These are phyloP conservation scores for Penicillium occitanis DNA, from an alignment of 2,329 filamentous ascomycete genomes.

Conservation along the genomic window DNA sequence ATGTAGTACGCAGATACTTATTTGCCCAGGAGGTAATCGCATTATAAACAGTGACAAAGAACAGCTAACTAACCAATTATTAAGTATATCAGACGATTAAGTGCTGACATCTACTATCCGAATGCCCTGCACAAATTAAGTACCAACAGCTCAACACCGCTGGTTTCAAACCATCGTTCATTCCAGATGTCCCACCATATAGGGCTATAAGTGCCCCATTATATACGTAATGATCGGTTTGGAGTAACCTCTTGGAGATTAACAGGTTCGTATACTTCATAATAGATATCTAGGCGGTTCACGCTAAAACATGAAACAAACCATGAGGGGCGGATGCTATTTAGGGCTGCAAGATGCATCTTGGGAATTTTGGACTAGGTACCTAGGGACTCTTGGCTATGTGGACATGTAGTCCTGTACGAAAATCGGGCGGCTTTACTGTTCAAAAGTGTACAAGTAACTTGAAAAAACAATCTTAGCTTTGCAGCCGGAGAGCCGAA, in stretches of 20 bases:
- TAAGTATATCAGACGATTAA: background rate
- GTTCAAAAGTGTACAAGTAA: background rate
- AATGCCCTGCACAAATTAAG: background rate
- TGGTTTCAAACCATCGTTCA: background rate
- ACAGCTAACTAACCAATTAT: background rate
- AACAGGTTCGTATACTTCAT: background rate
- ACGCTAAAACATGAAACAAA: conserved; percentile 2
- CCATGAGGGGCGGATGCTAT: background rate
- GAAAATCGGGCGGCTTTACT: background rate
- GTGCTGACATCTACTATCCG: background rate
- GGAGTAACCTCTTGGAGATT: background rate
- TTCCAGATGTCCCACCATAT: background rate
- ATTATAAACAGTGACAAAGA: background rate
- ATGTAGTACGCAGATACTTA: background rate
- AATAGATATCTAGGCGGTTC: background rate
- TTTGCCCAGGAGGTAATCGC: background rate
- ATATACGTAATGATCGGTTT: background rate
- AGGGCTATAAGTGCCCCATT: background rate
- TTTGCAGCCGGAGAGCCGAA: background rate
- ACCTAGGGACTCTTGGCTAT: background rate
- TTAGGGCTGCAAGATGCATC: background rate
- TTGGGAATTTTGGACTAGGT: background rate
- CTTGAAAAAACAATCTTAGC: background rate
- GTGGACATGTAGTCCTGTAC: background rate
- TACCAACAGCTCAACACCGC: background rate